phyloP scores from a whole-genome alignment of 2,329 filamentous ascomycete genomes.

The Pseudogymnoascus sp. region DNA sequence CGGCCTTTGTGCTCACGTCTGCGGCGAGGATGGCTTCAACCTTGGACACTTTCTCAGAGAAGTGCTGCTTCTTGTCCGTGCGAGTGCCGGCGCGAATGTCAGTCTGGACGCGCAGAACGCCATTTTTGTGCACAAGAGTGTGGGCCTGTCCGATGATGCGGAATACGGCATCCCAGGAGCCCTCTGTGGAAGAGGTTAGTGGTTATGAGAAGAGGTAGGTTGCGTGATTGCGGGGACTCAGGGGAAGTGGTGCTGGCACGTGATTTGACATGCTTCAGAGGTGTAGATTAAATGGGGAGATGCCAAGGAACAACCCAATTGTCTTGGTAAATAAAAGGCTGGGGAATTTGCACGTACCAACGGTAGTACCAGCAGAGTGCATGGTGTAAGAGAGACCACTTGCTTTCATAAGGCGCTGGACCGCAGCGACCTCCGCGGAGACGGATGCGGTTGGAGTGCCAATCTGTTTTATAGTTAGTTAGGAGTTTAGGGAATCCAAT shows the following conservation, averaged over 20 bases:
- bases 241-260: not conserved
- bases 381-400: slow-evolving; percentile 78
- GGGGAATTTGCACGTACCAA: slow-evolving; percentile 52
- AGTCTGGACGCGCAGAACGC: slow-evolving; percentile 76
- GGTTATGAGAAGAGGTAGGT: not conserved
- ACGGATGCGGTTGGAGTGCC: slow-evolving; percentile 72
- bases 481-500: not conserved
- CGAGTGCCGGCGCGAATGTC: slow-evolving; percentile 76
- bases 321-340: not conserved
- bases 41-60: slow-evolving; percentile 25
- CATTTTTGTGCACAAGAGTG: slow-evolving; percentile 63
- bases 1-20: slow-evolving; percentile 12
- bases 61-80: slow-evolving; percentile 26
- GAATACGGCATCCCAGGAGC: slow-evolving; percentile 84
- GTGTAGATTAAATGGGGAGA: not conserved
- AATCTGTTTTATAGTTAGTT: slow-evolving; percentile 42
- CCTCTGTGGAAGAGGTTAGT: slow-evolving; percentile 50
- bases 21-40: slow-evolving; percentile 24
- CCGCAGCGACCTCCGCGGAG: slow-evolving; percentile 75
- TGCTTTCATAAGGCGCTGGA: slow-evolving; percentile 74
- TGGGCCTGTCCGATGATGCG: slow-evolving; percentile 79
- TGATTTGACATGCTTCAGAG: not conserved
- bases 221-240: not conserved
- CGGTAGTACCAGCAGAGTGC: slow-evolving; percentile 89
- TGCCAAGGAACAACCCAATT: not conserved